Evolutionary conservation across 2,329 filamentous ascomycete species (phyloP).

Genomic region (Neurospora sp.): DNA sequence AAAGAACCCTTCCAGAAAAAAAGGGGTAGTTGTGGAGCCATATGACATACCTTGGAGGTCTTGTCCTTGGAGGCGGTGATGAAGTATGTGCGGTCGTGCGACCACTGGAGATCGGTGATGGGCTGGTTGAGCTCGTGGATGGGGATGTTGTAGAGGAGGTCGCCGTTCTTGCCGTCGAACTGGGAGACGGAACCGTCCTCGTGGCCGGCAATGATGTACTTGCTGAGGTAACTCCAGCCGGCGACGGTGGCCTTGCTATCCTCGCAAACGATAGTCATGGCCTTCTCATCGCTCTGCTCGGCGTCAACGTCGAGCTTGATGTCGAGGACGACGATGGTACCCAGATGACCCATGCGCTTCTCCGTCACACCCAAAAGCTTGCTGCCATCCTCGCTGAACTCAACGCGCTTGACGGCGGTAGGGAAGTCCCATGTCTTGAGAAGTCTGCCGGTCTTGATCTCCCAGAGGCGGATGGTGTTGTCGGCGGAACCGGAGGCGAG

Average conservation of each 20-base stretch:
- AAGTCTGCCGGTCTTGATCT: conserved; percentile 82
- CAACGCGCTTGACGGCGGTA: conserved; percentile 93
- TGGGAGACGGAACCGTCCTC: conserved; percentile 88
- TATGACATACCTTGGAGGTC: conserved; percentile 63
- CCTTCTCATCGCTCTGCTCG: conserved; percentile 75
- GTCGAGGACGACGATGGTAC: conserved; percentile 87
- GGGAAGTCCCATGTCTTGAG: conserved; percentile 98
- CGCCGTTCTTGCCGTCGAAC: conserved; percentile 87
- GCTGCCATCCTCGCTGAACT: conserved; percentile 90
- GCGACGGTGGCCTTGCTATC: conserved; percentile 96
- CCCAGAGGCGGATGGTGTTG: conserved; percentile 97
- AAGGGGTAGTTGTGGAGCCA: not conserved
- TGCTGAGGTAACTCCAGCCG: conserved; percentile 86
- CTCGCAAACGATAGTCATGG: conserved; percentile 81
- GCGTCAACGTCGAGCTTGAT: conserved; percentile 75
- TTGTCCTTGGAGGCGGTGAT: conserved; percentile 99
- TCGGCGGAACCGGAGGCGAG: conserved; percentile 94
- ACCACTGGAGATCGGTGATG: conserved; percentile 94
- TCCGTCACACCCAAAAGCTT: conserved; percentile 90
- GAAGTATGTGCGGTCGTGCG: conserved; percentile 89
- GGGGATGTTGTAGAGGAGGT: conserved; percentile 68
- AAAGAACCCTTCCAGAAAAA: not conserved
- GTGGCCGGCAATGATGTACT: conserved; percentile 96
- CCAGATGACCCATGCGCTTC: conserved; percentile 94
- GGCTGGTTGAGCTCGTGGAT: conserved; percentile 74